These are phyloP conservation scores for Escovopsis sp. DNA, from an alignment of 2,329 filamentous ascomycete species.

Conservation along the genomic window DNA sequence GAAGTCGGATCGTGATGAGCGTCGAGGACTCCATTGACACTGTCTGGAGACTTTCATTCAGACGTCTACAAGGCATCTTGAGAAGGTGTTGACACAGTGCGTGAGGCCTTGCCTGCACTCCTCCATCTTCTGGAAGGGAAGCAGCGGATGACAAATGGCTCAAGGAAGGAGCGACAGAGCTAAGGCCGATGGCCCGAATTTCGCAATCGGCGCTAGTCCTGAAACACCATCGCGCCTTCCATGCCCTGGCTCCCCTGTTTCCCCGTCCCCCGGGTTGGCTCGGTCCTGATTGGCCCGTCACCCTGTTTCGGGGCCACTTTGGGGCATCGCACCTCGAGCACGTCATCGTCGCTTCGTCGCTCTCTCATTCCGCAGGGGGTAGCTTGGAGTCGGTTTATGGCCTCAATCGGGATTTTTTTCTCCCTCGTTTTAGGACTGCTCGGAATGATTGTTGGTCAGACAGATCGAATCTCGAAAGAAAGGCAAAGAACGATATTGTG, in stretches of 20 bases:
- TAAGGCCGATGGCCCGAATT: constrained; percentile 7
- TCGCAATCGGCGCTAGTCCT: constrained; percentile 6
- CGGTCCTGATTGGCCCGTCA: constrained; percentile 13
- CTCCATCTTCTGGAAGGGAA: background rate
- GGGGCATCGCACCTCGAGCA: constrained; percentile 18
- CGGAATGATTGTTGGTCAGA: too few species aligned
- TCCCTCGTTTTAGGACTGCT: too few species aligned
- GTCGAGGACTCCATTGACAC: too few species aligned
- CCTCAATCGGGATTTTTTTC: background rate
- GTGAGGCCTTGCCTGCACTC: too few species aligned
- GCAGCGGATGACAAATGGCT: background rate
- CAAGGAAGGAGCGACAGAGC: constrained; percentile 2
- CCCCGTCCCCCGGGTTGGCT: background rate
- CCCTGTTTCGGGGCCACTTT: constrained; percentile 8
- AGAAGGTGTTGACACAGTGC: too few species aligned
- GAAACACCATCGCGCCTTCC: background rate
- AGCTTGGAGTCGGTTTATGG: too few species aligned
- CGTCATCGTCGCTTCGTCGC: constrained; percentile 13
- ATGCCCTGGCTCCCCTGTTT: background rate
- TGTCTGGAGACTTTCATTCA: too few species aligned
- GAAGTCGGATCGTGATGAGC: too few species aligned
- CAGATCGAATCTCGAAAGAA: too few species aligned
- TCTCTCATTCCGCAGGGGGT: background rate
- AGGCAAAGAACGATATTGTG: too few species aligned
- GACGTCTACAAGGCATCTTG: too few species aligned